Base-by-base conservation (phyloP, 768 basidiomycete genomes). In the Boletellus ananiceps region DNA sequence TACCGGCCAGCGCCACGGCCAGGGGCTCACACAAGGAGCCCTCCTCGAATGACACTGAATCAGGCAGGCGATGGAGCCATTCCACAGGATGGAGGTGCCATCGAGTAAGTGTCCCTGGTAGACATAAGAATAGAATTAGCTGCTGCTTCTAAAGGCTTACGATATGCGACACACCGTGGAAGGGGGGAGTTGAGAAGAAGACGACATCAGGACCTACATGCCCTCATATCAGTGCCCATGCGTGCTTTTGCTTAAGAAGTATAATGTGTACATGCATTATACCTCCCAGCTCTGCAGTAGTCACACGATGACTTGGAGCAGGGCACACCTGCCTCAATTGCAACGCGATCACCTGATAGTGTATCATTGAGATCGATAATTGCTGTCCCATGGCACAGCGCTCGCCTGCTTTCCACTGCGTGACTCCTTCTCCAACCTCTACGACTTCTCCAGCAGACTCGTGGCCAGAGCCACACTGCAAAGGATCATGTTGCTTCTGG, bases 171-270 rank as follows among this genome's bases (percentile, higher is more conserved):
- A 29, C 51, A 80, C 82, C 82, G 51, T 84, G 82, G 67, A 72
- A 83, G 5, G 83, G 83, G 18, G 83, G 83, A 1, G 83, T 84
- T 11, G 83, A 85, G 62, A 85, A 83, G 68, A 85, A 85, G 31
- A 84, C 82, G 29, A 76, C 66, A 31, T 74, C 68, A 18, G 71
- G 71, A 41, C 67, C 67, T 70, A 31, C 25, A 41, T 21, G 19
- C 41, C 25, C 21, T 38, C 36, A 12, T 8, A 44, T 56, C 23
- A 61, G 40, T 7, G 8, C n/a, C 21, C 25, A 23, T 13, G n/a
- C 33, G 18, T 23, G 18, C 16, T 33, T 29, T 12, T 23, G 32
- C 29, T 16, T n/a, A 2, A 31, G 4, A 19, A 5, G n/a, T n/a
- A 35, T 40, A 16, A 34, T 39, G 32, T 62, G 39, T 47, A 65